These are phyloP conservation scores for Blastosporella zonata DNA, from an alignment of 1,284 basidiomycete species.

Conservation along the genomic window DNA sequence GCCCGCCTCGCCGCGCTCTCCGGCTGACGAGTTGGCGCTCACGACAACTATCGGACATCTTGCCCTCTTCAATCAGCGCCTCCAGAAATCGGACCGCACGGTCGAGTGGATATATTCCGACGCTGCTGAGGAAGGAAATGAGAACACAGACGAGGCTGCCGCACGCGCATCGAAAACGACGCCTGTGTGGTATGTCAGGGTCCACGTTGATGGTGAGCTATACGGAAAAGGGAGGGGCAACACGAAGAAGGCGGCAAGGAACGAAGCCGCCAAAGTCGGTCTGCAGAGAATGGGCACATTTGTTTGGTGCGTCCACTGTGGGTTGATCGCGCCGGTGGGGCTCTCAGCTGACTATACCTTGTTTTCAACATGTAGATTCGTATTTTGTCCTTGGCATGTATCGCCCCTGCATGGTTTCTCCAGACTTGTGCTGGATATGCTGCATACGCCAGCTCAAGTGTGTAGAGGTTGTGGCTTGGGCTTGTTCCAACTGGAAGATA, in stretches of 20 bases:
- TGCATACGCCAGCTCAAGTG: slow-evolving; percentile 43
- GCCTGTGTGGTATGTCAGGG: slow-evolving; percentile 67
- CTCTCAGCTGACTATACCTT: background rate
- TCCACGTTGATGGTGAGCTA: slow-evolving; percentile 54
- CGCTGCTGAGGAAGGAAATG: slow-evolving; percentile 13
- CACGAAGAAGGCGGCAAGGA: slow-evolving; percentile 74
- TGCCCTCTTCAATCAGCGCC: slow-evolving; percentile 70
- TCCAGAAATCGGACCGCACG: slow-evolving; percentile 52
- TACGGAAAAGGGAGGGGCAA: slow-evolving; percentile 61
- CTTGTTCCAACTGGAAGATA: background rate
- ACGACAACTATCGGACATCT: slow-evolving; percentile 56
- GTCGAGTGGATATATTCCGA: slow-evolving; percentile 71
- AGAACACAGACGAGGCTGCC: slow-evolving; percentile 15
- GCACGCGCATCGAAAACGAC: slow-evolving; percentile 50
- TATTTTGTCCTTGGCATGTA: slow-evolving; percentile 3
- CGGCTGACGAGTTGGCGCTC: slow-evolving; percentile 15
- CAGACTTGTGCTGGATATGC: slow-evolving; percentile 52
- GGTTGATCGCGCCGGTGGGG: no score
- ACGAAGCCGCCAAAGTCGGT: slow-evolving; percentile 64
- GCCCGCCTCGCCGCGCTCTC: slow-evolving; percentile 11
- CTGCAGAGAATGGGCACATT: slow-evolving; percentile 46
- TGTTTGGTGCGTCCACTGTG: slow-evolving; percentile 34
- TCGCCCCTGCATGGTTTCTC: slow-evolving; percentile 46
- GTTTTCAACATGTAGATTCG: slow-evolving; percentile 1
- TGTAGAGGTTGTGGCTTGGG: slow-evolving; percentile 50